A percentile compares a stretch with the other conserved stretches of the same genome.
phyloP scores from a whole-genome alignment of 2,329 filamentous ascomycete genomes.

The Aspergillus quadricinctus region DNA sequence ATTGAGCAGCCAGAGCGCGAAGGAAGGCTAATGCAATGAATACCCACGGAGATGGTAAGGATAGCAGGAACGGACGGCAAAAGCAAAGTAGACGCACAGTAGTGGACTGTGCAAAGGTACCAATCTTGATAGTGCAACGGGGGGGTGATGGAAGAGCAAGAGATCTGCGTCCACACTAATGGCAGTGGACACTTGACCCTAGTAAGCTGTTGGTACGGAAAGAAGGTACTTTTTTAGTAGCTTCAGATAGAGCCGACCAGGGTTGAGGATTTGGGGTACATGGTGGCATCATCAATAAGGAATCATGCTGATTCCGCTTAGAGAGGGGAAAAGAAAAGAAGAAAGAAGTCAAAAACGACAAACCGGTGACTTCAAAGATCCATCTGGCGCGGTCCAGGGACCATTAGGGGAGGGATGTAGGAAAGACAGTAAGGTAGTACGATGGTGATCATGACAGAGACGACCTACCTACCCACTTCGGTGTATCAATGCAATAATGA shows the following conservation, averaged over 20 bases:
- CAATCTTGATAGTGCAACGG: background rate
- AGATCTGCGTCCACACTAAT: conserved; percentile 1
- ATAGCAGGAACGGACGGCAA: conserved; percentile 5
- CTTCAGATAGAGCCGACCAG: background rate
- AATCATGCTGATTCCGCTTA: background rate
- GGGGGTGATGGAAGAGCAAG: background rate
- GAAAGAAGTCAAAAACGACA: conserved; percentile 1
- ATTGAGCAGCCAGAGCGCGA: background rate
- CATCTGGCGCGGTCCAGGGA: background rate
- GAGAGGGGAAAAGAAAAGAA: conserved; percentile 3
- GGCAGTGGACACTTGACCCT: conserved; percentile 3
- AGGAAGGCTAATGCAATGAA: conserved; percentile 7
- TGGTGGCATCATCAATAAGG: background rate
- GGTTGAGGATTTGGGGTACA: background rate
- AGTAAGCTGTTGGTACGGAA: conserved; percentile 1
- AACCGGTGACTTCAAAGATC: background rate
- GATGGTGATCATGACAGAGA: background rate
- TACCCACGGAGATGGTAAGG: conserved; percentile 13
- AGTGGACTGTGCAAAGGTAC: background rate
- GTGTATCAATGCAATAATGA: background rate
- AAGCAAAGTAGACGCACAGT: background rate
- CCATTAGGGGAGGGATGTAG: background rate
- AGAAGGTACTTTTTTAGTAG: background rate
- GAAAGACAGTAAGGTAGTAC: background rate
- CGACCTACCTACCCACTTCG: background rate